phyloP scores from a whole-genome alignment of 1,284 basidiomycete genomes.

The Tilletia setariae region DNA sequence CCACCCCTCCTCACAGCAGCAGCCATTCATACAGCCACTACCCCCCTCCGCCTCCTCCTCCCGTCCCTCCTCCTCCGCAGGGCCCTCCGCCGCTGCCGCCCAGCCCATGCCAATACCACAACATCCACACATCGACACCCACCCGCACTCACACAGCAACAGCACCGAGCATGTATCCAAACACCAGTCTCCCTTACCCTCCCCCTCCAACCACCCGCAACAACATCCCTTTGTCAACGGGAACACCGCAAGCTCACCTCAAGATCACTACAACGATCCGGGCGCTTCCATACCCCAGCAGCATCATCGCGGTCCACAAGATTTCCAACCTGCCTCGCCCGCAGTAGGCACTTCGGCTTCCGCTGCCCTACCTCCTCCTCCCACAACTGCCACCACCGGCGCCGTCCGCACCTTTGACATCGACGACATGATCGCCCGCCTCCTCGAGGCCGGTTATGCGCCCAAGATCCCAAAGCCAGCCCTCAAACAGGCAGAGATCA shows the following conservation, averaged over 20 bases:
- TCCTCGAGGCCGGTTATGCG: slow-evolving; percentile 94
- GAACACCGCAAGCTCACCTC: not conserved
- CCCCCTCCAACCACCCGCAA: not conserved
- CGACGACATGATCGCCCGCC: slow-evolving; percentile 95
- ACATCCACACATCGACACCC: not conserved
- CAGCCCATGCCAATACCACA: not conserved
- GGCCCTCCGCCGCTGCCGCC: not conserved
- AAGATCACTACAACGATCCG: too few relatives aligned
- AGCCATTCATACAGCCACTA: not conserved
- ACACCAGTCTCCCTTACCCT: slow-evolving; percentile 5
- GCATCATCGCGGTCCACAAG: not conserved
- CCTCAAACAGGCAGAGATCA: slow-evolving; percentile 94
- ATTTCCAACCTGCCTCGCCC: not conserved
- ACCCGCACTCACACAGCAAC: not conserved
- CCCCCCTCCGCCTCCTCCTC: not conserved
- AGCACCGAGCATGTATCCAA: not conserved
- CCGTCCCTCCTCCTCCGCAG: slow-evolving; percentile 1
- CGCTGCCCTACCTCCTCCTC: not conserved
- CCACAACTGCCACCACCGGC: slow-evolving; percentile 12
- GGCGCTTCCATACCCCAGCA: not conserved
- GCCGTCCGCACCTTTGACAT: slow-evolving; percentile 70
- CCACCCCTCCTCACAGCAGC: not conserved
- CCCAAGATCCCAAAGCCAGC: slow-evolving; percentile 97
- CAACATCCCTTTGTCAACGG: slow-evolving; percentile 1
- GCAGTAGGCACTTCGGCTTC: not conserved